Conservation (phyloP, 306 rosid genomes). For the Oxytropis ochrocephala region DNA sequence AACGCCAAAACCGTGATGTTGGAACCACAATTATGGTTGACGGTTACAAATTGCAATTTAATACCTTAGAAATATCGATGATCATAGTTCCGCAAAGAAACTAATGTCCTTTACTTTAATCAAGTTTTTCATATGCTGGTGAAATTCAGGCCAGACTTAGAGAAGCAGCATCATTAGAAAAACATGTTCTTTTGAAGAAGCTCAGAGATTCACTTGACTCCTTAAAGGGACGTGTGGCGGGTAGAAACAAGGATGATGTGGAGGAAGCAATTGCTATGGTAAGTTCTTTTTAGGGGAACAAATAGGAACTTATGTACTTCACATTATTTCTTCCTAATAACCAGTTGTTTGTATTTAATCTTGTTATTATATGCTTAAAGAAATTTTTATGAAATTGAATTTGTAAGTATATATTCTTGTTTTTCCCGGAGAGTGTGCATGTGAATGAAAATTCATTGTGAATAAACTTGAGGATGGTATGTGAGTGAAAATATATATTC, state of each 20-base stretch:
- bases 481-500: neutral
- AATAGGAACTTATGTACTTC: neutral
- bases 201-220: constrained; percentile 90
- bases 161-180: constrained; percentile 92
- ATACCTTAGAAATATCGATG: neutral
- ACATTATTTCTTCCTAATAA: neutral
- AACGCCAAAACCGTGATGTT: neutral
- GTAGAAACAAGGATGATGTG: constrained; percentile 92
- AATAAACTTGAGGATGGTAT: neutral
- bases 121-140: constrained; percentile 14
- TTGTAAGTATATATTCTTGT: neutral
- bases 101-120: constrained; percentile 13
- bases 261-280: constrained; percentile 96
- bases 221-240: constrained; percentile 82
- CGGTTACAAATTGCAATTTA: neutral
- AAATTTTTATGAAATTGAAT: neutral
- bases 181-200: constrained; percentile 90
- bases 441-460: neutral
- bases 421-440: neutral
- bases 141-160: constrained; percentile 83
- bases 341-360: neutral
- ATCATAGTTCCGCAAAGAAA: neutral
- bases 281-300: constrained; percentile 7
- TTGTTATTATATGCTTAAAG: neutral
- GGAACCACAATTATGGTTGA: neutral